Conservation (phyloP, 1,284 basidiomycete genomes). For the Sanguinoderma infundibulare region DNA sequence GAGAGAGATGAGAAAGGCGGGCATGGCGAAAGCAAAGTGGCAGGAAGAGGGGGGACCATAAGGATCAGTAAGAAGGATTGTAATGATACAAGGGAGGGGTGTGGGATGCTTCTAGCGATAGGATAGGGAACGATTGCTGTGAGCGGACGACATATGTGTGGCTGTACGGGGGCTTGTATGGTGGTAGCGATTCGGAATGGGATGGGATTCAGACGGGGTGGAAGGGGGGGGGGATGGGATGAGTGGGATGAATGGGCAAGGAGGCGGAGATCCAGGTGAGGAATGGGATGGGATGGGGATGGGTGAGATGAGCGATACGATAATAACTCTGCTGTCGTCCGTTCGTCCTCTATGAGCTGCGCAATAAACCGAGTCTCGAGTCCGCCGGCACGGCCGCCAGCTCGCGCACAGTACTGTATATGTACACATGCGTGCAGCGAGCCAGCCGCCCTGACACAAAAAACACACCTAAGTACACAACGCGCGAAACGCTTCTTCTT, state of each 20-base stretch:
- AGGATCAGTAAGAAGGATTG: slow-evolving; percentile 4
- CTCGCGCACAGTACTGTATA: no score
- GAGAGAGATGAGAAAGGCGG: background rate
- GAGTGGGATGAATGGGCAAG: background rate
- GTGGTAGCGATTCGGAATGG: no score
- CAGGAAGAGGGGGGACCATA: background rate
- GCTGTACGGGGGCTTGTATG: no score
- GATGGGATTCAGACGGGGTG: background rate
- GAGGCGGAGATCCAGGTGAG: slow-evolving; percentile 1
- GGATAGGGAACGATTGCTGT: slow-evolving; percentile 7
- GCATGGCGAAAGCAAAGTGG: background rate
- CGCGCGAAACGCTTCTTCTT: background rate
- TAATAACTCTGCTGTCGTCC: slow-evolving; percentile 20
- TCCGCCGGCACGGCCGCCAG: slow-evolving; percentile 17
- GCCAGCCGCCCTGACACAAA: background rate
- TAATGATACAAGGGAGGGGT: slow-evolving; percentile 22
- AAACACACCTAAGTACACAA: background rate
- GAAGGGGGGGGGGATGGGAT: slow-evolving; percentile 1
- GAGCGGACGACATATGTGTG: slow-evolving; percentile 5
- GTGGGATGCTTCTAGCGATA: slow-evolving; percentile 18
- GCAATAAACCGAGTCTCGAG: slow-evolving; percentile 24
- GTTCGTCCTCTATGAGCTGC: slow-evolving; percentile 26
- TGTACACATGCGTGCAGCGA: slow-evolving; percentile 1
- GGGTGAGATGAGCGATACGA: slow-evolving; percentile 3
- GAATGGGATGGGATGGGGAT: slow-evolving; percentile 3